These are phyloP conservation scores for Onygenales sp. DNA, from an alignment of 2,329 filamentous ascomycete species.

Conservation along the genomic window DNA sequence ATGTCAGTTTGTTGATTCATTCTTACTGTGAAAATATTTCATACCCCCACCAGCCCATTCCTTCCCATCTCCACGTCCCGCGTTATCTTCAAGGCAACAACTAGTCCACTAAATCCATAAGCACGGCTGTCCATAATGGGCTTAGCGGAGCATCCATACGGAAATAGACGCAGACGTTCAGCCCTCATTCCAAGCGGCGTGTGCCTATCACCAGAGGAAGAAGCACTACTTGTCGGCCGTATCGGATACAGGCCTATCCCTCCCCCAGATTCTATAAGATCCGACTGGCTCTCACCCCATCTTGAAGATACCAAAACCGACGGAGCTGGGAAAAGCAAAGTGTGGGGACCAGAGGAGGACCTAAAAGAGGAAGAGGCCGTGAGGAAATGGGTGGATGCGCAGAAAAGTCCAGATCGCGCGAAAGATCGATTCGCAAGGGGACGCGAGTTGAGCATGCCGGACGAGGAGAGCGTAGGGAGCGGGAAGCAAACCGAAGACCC, in stretches of 20 bases:
- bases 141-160: not conserved
- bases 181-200: conserved; percentile 5
- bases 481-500: not conserved
- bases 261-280: not conserved
- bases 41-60: too few species aligned
- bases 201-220: conserved; percentile 3
- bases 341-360: not conserved
- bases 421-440: not conserved
- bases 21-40: too few species aligned
- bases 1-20: too few species aligned
- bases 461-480: not conserved
- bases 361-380: not conserved
- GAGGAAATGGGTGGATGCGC: not conserved
- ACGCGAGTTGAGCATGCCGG: not conserved
- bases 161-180: not conserved
- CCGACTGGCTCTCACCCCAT: not conserved
- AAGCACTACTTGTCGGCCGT: conserved; percentile 2
- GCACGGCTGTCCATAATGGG: not conserved
- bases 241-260: conserved; percentile 5
- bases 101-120: not conserved
- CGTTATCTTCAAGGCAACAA: too few species aligned
- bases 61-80: too few species aligned
- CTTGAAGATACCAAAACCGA: not conserved
- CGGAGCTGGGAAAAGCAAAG: not conserved
- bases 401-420: not conserved